Conservation (phyloP, 441 rosid species). For the Croton setiger region DNA sequence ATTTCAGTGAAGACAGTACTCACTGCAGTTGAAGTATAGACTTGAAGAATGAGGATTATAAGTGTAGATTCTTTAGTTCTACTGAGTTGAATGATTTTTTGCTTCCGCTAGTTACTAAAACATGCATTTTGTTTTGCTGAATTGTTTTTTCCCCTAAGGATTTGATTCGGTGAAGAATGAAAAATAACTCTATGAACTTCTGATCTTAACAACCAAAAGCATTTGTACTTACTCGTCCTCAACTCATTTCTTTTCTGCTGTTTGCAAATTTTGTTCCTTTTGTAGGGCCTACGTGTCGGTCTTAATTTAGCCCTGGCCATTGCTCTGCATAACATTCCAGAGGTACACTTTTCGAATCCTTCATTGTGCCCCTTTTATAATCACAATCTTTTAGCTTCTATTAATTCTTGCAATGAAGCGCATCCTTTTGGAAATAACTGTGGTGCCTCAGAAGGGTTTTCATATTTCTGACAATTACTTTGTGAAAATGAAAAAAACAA, state of each 20-base stretch:
- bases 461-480: background rate
- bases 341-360: constrained; percentile 50
- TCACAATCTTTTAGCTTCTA: constrained; percentile 7
- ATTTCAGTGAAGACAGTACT: background rate
- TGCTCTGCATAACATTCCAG: constrained; percentile 98
- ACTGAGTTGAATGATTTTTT: background rate
- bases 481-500: background rate
- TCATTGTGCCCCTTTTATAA: background rate
- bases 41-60: background rate
- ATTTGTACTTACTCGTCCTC: background rate
- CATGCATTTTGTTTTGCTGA: no score
- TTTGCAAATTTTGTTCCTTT: constrained; percentile 19
- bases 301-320: constrained; percentile 95
- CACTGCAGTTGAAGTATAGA: background rate
- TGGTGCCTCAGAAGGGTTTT: background rate
- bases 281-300: constrained; percentile 94
- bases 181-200: background rate
- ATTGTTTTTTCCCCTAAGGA: background rate
- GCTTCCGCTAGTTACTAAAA: background rate
- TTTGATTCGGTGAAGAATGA: background rate
- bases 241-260: constrained; percentile 9
- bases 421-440: background rate
- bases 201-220: constrained; percentile 3
- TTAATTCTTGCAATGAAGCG: background rate
- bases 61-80: background rate